These are phyloP conservation scores for Barnettozyma vustinii DNA, from an alignment of 805 yeast species.

Conservation along the genomic window DNA sequence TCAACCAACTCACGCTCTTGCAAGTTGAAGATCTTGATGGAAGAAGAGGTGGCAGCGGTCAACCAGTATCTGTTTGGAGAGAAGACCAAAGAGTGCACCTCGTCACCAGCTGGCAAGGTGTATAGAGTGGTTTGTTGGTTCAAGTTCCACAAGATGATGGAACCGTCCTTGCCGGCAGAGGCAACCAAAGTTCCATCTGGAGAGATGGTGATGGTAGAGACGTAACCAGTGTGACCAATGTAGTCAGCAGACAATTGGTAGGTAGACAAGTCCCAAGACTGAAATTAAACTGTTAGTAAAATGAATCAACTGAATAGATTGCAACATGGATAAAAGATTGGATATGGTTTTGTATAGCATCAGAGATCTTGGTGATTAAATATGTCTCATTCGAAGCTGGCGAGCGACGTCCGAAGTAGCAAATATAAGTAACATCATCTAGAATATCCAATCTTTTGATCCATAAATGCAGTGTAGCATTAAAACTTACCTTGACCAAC, in stretches of 20 bases:
- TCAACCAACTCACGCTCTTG: slow-evolving; percentile 92
- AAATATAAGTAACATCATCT: slow-evolving; percentile 85
- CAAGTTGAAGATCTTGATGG: slow-evolving; percentile 97
- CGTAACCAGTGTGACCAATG: slow-evolving; percentile 99
- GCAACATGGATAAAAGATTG: neutral
- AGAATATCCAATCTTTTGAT: slow-evolving; percentile 16
- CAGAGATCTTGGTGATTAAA: slow-evolving; percentile 99
- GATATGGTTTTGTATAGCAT: slow-evolving; percentile 30
- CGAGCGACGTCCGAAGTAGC: slow-evolving; percentile 95
- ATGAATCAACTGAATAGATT: no score
- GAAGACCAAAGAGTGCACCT: slow-evolving; percentile 97
- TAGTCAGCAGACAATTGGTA: slow-evolving; percentile 89
- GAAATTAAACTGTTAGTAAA: slow-evolving; percentile 41
- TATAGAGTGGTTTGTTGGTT: slow-evolving; percentile 78
- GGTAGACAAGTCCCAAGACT: slow-evolving; percentile 93
- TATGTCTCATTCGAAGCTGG: slow-evolving; percentile 88
- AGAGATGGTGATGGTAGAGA: slow-evolving; percentile 92
- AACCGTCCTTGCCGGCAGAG: slow-evolving; percentile 99
- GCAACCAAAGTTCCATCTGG: slow-evolving; percentile 99
- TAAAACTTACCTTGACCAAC: slow-evolving; percentile 90
- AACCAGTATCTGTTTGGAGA: slow-evolving; percentile 99
- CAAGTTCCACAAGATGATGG: slow-evolving; percentile 97
- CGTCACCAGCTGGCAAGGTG: slow-evolving; percentile 93
- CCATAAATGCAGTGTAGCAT: neutral
- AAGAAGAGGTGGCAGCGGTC: slow-evolving; percentile 97